Base-by-base conservation (phyloP, 108 stramenopile genomes). In the Cyclotella baltica region DNA sequence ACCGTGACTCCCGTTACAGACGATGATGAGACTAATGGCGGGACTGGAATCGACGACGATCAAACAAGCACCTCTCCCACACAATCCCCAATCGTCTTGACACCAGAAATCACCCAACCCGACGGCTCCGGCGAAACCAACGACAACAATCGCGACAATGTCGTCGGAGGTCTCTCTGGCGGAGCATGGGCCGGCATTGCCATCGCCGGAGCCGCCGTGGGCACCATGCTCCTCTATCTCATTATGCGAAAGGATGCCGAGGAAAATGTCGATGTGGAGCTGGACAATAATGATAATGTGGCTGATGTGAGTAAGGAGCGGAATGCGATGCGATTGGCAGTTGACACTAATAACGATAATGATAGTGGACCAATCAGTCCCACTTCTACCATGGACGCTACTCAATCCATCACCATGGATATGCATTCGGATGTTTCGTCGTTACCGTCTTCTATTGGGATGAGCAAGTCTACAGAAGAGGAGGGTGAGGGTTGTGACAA, bases 361-460 rank as follows among this genome's bases (percentile, higher is more conserved):
- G 51, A 30, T 46, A 28, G 18, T 56, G 29, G 20, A 11, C 51
- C 35, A 20, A 36, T 15, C 22, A 57, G 55, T 56, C 74, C 74
- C 35, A 43, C 64, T 20, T 65, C 64, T 0, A 65, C 64, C 15
- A 65, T 29, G 40, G 74, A 75, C 57, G 74, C 35, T 8, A 75
- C 74, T n/a, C 61, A 75, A 43, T 75, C 74, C 3, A 51, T 75
- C 40, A 75, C 74, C n/a, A 37, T 18, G 22, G 64, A 43, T 65
- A 34, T 34, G 18, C 55, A 56, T 47, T 59, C 57, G 3, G 63
- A 51, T 57, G 74, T 67, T 8, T 40, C 36, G 3, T 63, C 62
- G 31, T 20, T 50, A 10, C 59, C 59, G 1, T 62, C 61, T 47
- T 62, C 30, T 35, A 73, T 73, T 62, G 72, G 38, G 19, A 56